A percentile compares a stretch with the other conserved stretches of the same genome.
Evolutionary conservation across 352 stramenopile genomes (phyloP).

Genomic region (Pythium phragmitis): DNA sequence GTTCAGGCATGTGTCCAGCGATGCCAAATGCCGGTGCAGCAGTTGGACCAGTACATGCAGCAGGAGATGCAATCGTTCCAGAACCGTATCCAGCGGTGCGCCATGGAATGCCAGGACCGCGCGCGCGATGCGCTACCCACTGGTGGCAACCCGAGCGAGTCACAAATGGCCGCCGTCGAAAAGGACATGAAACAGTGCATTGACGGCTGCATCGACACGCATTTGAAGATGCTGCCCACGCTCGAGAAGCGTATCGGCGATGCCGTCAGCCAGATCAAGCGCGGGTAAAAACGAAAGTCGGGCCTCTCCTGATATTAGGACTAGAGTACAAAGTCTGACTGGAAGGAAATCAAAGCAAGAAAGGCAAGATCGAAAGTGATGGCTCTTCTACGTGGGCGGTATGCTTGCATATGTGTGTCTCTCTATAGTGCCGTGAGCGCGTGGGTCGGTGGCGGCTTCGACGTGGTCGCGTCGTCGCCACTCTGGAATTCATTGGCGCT

Average conservation of each 20-base stretch:
- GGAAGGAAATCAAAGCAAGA: slow-evolving; percentile 8
- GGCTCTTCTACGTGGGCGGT: not conserved
- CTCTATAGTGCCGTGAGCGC: slow-evolving; percentile 30
- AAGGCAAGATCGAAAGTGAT: not conserved
- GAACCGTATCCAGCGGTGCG: slow-evolving; percentile 80
- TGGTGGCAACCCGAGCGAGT: slow-evolving; percentile 58
- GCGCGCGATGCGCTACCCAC: slow-evolving; percentile 66
- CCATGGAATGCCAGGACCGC: slow-evolving; percentile 87
- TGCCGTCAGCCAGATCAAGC: slow-evolving; percentile 69
- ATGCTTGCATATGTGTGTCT: not conserved
- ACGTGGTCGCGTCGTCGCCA: slow-evolving; percentile 9
- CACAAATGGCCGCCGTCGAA: slow-evolving; percentile 64
- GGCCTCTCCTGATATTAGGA: no score
- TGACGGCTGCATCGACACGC: slow-evolving; percentile 59
- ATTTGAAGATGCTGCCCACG: slow-evolving; percentile 75
- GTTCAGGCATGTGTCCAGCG: slow-evolving; percentile 80
- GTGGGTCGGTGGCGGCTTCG: slow-evolving; percentile 5
- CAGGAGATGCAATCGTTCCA: slow-evolving; percentile 85
- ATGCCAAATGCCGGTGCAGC: slow-evolving; percentile 84
- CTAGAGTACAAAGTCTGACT: slow-evolving; percentile 21
- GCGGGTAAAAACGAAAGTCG: slow-evolving; percentile 23
- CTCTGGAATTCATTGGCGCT: slow-evolving; percentile 41
- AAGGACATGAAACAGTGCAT: slow-evolving; percentile 82
- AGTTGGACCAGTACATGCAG: slow-evolving; percentile 83
- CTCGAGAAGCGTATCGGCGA: slow-evolving; percentile 74